phyloP scores from a whole-genome alignment of 1,284 basidiomycete species.

The Rhodotorula glutinis region DNA sequence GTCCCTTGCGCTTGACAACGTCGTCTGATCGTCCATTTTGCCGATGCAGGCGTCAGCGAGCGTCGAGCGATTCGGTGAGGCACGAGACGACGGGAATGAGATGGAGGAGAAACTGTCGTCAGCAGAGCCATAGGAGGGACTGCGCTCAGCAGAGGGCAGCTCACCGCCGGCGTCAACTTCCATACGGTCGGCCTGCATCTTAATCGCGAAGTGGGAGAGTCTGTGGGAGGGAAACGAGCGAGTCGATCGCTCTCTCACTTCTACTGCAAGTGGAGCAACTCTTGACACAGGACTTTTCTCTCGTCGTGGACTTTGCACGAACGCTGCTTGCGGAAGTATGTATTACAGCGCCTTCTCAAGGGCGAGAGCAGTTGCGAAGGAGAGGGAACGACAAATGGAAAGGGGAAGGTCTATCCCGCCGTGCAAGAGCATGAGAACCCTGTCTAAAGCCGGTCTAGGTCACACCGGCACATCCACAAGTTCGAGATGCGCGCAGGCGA shows the following conservation, averaged over 20 bases:
- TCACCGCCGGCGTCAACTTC: conserved; percentile 7
- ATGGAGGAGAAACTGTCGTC: neutral
- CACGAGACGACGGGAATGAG: neutral
- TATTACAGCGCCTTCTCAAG: neutral
- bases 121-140: too few relatives aligned
- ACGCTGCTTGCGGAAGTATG: neutral
- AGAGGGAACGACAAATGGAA: neutral
- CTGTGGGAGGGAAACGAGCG: neutral
- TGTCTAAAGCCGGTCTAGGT: too few relatives aligned
- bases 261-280: too few relatives aligned
- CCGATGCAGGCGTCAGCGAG: too few relatives aligned
- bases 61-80: too few relatives aligned
- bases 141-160: too few relatives aligned
- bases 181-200: conserved; percentile 14
- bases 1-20: conserved; percentile 48
- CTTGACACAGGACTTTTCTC: too few relatives aligned
- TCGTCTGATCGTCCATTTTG: conserved; percentile 2
- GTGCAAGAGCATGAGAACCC: neutral
- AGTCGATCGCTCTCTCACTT: neutral
- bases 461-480: too few relatives aligned
- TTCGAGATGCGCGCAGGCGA: too few relatives aligned
- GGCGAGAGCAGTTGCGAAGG: neutral
- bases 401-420: neutral
- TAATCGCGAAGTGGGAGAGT: neutral
- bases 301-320: neutral